Percentiles rank a stretch among this genome's conserved stretches.
phyloP scores from a whole-genome alignment of 2,329 filamentous ascomycete genomes.

The Penicillium hesseltinei region DNA sequence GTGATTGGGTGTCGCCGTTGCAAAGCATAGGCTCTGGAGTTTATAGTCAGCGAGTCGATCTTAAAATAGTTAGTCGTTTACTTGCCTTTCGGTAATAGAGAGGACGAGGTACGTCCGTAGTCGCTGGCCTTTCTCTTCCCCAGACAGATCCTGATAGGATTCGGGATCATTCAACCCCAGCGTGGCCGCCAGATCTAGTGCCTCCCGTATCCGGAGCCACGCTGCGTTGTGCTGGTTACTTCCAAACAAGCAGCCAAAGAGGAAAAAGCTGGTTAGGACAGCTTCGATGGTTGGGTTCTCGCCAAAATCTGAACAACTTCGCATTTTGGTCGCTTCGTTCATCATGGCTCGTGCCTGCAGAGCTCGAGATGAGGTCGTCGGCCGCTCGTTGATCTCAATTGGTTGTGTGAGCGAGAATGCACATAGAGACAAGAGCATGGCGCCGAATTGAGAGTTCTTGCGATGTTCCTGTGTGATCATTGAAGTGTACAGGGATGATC shows the following conservation, averaged over 20 bases:
- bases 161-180: constrained; percentile 42
- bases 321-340: constrained; percentile 46
- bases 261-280: constrained; percentile 68
- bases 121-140: constrained; percentile 41
- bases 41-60: constrained; percentile 3
- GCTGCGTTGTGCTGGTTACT: constrained; percentile 73
- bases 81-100: constrained; percentile 38
- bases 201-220: constrained; percentile 75
- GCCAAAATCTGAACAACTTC: constrained; percentile 42
- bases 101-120: constrained; percentile 39
- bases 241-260: constrained; percentile 70
- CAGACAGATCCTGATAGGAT: constrained; percentile 37
- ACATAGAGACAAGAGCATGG: constrained; percentile 45
- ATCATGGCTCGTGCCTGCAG: constrained; percentile 44
- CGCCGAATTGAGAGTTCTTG: constrained; percentile 43
- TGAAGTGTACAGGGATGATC: constrained; percentile 42
- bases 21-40: constrained; percentile 41
- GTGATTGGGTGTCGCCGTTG: constrained; percentile 44
- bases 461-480: constrained; percentile 46
- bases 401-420: constrained; percentile 47
- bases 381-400: constrained; percentile 45
- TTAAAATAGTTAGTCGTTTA: background rate
- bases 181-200: constrained; percentile 46
- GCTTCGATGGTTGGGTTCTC: constrained; percentile 44
- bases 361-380: constrained; percentile 35